A percentile compares a stretch with the other conserved stretches of the same genome.
Evolutionary conservation across 495 filamentous ascomycete species (phyloP).

Genomic region (Halenospora varia): DNA sequence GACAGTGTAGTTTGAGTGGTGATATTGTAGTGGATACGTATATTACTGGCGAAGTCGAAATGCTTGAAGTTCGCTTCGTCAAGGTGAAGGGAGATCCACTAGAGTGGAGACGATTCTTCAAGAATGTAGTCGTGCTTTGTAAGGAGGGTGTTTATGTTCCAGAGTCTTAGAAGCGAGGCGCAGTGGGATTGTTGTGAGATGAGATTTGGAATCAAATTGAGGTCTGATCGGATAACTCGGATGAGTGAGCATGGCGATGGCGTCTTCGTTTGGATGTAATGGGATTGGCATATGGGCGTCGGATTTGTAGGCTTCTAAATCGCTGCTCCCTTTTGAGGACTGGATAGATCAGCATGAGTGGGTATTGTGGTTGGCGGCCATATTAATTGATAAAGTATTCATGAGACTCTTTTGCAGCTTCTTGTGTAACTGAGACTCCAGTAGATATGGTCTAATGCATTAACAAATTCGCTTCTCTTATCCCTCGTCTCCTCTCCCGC

Average conservation of each 20-base stretch:
- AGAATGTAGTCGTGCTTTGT: conserved; percentile 79
- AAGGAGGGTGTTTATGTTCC: conserved; percentile 65
- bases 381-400: neutral
- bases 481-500: neutral
- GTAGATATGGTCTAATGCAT: too few relatives aligned
- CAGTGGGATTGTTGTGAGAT: too few relatives aligned
- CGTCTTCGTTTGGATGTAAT: neutral
- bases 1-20: conserved; percentile 77
- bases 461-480: too few relatives aligned
- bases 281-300: neutral
- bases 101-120: conserved; percentile 97
- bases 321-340: too few relatives aligned
- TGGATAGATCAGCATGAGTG: too few relatives aligned
- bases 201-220: too few relatives aligned
- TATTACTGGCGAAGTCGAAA: conserved; percentile 37
- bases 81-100: conserved; percentile 95
- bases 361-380: too few relatives aligned
- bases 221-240: too few relatives aligned
- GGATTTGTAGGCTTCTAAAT: neutral
- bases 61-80: conserved; percentile 86
- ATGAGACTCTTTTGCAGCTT: neutral
- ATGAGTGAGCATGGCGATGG: conserved; percentile 9
- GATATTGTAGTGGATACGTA: conserved; percentile 78
- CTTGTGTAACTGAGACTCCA: too few relatives aligned
- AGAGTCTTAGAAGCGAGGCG: too few relatives aligned